phyloP scores from a whole-genome alignment of 1,139 yeast species.

The Suhomyces wounanorum region DNA sequence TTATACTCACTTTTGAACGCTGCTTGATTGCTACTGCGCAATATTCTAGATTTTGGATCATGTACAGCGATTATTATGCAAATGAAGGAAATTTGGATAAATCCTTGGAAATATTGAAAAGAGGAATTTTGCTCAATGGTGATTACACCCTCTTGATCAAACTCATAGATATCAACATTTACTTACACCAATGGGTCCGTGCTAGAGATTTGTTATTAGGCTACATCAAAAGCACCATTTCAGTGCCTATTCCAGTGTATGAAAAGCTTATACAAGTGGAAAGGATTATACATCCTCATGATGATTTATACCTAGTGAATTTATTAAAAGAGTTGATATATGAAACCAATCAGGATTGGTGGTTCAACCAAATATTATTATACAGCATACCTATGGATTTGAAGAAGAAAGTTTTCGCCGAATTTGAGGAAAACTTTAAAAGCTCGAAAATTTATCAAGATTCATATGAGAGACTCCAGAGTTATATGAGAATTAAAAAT shows the following conservation, averaged over 20 bases:
- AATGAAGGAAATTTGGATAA: conserved; percentile 27
- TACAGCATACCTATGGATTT: conserved; percentile 13
- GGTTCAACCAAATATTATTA: conserved; percentile 17
- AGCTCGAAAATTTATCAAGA: conserved; percentile 11
- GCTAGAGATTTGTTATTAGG: conserved; percentile 41
- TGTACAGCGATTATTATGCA: conserved; percentile 53
- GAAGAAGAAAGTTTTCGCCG: conserved; percentile 15
- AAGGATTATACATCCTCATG: conserved; percentile 25
- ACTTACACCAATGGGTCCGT: conserved; percentile 29
- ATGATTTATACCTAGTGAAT: conserved; percentile 27
- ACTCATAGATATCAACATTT: conserved; percentile 42
- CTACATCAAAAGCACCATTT: conserved; percentile 28
- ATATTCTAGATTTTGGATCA: conserved; percentile 63
- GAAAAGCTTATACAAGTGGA: conserved; percentile 44
- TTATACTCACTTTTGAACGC: conserved; percentile 55
- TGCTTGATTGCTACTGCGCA: conserved; percentile 54
- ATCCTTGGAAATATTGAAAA: conserved; percentile 41
- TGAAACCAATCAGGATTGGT: conserved; percentile 29
- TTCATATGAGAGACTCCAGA: conserved; percentile 10
- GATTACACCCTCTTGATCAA: conserved; percentile 32
- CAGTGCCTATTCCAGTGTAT: conserved; percentile 37
- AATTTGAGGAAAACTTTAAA: conserved; percentile 13
- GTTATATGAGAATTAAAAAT: background rate
- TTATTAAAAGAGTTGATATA: conserved; percentile 28
- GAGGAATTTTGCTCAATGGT: conserved; percentile 32